phyloP scores from a whole-genome alignment of 768 basidiomycete species.

The Chiua virens region DNA sequence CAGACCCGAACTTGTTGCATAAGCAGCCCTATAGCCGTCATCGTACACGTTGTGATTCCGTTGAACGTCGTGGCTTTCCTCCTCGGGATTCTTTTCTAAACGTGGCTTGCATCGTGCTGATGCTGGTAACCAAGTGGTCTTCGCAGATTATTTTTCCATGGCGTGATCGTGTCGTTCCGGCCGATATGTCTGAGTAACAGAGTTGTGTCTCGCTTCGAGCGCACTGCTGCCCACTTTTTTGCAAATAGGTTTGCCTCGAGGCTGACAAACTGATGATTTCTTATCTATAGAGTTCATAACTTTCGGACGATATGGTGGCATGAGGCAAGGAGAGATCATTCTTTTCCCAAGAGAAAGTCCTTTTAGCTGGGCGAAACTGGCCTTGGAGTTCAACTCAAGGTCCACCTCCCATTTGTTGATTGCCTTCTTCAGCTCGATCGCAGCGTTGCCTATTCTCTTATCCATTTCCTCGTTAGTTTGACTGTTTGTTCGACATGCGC shows the following conservation, averaged over 20 bases:
- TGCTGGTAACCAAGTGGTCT: constrained; percentile 4
- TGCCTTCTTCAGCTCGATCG: not conserved
- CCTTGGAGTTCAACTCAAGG: not conserved
- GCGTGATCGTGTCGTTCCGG: constrained; percentile 4
- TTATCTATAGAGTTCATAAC: constrained; percentile 17
- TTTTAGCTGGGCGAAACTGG: constrained; percentile 12
- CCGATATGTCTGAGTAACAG: constrained; percentile 4
- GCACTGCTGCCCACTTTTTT: not conserved
- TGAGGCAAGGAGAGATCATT: constrained; percentile 14
- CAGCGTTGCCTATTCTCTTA: not conserved
- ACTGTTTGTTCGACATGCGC: constrained; percentile 20
- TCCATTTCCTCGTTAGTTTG: not conserved
- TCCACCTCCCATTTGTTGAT: not conserved
- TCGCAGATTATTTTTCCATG: not conserved
- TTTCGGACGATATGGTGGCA: constrained; percentile 17
- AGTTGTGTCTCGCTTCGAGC: constrained; percentile 12
- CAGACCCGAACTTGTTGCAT: constrained; percentile 1
- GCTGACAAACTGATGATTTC: constrained; percentile 37
- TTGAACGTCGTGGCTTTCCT: too few relatives aligned
- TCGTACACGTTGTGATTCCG: not conserved
- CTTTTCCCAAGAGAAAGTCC: constrained; percentile 29
- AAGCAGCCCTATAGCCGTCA: constrained; percentile 9
- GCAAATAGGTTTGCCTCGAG: constrained; percentile 43
- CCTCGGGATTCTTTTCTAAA: constrained; percentile 6
- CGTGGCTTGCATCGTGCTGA: constrained; percentile 33